Evolutionary conservation across 768 basidiomycete species (phyloP), one percentile per base, ranked within the genome.

Genomic region (Candolleomyces eurysporus): DNA sequence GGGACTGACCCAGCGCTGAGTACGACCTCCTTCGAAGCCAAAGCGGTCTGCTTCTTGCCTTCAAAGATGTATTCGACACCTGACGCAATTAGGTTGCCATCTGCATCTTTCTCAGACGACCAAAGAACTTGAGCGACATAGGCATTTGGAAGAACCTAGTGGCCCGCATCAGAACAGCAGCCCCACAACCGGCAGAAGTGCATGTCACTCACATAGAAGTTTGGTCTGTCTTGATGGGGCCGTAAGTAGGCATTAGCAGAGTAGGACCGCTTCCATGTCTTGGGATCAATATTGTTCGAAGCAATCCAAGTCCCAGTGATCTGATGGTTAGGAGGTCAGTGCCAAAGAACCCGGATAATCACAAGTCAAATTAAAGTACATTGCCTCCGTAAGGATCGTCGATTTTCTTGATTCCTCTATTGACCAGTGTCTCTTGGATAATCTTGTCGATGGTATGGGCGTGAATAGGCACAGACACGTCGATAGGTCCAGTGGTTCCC

Each of bases 361-460:
- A 58, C 3, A 30, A 31, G 51, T 9, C 3, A 30, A 31, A 53
- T 9, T 32, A 14, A 64, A 65, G 19, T 45, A 74, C 71, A 63
- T 74, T 62, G 6, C 73, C 72, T 4, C 68, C 71, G 56, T 72
- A 72, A 8, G 73, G 69, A 64, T 75, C 75, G 21, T 67, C 50
- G n/a, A 71, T 42, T 10, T 31, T 42, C 32, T 67, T 65, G 9
- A 74, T 42, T 0, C 72, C 71, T 52, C 62, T 69, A 30, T 73
- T 71, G 11, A 64, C 57, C 42, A 74, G 52, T 0, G 71, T 71
- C 53, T 69, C 32, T 52, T 67, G 68, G 52, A 72, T 61, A 21
- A 73, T 36, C 5, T 57, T 45, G 60, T 75, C 71, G 40, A 74
- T 21, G 10, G 71, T 66, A 31, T 71, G 65, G n/a, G 65, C 62